Base-by-base conservation (phyloP, 768 basidiomycete genomes). In the Lactifluus pinguis region DNA sequence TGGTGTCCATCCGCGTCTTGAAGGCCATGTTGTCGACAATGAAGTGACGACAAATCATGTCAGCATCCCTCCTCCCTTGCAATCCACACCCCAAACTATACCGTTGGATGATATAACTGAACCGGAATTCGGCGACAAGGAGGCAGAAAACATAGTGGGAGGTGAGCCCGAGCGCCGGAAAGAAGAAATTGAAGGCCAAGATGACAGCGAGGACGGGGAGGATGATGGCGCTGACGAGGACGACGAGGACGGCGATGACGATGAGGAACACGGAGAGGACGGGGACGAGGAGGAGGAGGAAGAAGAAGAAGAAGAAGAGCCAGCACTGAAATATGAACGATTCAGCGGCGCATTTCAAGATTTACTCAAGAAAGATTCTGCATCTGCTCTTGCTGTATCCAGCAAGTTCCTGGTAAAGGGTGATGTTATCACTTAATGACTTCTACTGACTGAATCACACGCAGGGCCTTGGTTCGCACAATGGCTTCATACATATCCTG, bases 381-480 rank as follows among this genome's bases (percentile, higher is more conserved):
- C 87, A 1, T 95, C 93, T 42, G 83, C 92, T 5, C 75, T 98
- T 21, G 80, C 83, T 13, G 81, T 93, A 21, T 85, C 87, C 0
- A 82, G 83, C 54, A 86, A 86, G 65, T 77, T 82, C 47, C 75
- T 97, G 74, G 94, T 92, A 65, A 61, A 41, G 76, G 72, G 62
- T 62, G 14, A 15, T 13, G 32, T 25, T 39, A 8, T 52, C 39
- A 10, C 25, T 6, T 17, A 53, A 30, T 55, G 30, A 1, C 29
- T 42, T 34, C 19, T 63, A 19, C 10, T 61, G 19, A 65, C 34
- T 11, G 32, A 9, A 6, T 59, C 10, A 7, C 11, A 60, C 13
- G 30, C 67, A 98, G 94, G 91, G 87, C 29, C 73, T 98, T 41
- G 95, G 95, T 21, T 97, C 95, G 2, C 95, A 98, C 71, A 83